A percentile compares a stretch with the other conserved stretches of the same genome.
Evolutionary conservation across 495 filamentous ascomycete species (phyloP).

Genomic region (Aspergillus nanangensis): DNA sequence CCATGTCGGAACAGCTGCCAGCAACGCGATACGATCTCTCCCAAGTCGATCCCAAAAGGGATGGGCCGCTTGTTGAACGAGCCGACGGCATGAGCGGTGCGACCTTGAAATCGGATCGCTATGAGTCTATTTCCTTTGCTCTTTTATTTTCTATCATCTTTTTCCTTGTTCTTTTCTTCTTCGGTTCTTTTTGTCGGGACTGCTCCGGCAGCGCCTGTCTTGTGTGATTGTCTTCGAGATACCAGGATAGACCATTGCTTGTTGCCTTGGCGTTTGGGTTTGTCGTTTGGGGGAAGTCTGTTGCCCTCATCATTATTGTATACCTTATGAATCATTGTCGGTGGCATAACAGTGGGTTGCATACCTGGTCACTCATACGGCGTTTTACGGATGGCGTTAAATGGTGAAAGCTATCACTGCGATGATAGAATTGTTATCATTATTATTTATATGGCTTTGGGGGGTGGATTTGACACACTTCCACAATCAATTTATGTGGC

Average conservation of each 20-base stretch:
- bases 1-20: constrained; percentile 14
- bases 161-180: constrained; percentile 5
- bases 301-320: too few relatives aligned
- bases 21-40: constrained; percentile 31
- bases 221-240: constrained; percentile 19
- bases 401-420: too few relatives aligned
- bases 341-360: too few relatives aligned
- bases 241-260: constrained; percentile 40
- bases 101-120: background rate
- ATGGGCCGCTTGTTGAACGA: constrained; percentile 32
- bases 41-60: constrained; percentile 29
- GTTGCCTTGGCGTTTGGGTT: constrained; percentile 25
- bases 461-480: too few relatives aligned
- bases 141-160: constrained; percentile 6
- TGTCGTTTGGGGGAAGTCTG: too few relatives aligned
- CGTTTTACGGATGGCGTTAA: too few relatives aligned
- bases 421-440: too few relatives aligned
- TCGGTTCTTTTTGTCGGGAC: constrained; percentile 9
- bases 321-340: too few relatives aligned
- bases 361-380: too few relatives aligned
- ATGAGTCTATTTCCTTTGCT: constrained; percentile 6
- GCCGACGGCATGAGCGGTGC: constrained; percentile 10
- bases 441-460: too few relatives aligned
- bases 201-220: background rate
- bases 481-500: too few relatives aligned